phyloP scores from a whole-genome alignment of 2,329 filamentous ascomycete genomes.

The Botrytis porri region DNA sequence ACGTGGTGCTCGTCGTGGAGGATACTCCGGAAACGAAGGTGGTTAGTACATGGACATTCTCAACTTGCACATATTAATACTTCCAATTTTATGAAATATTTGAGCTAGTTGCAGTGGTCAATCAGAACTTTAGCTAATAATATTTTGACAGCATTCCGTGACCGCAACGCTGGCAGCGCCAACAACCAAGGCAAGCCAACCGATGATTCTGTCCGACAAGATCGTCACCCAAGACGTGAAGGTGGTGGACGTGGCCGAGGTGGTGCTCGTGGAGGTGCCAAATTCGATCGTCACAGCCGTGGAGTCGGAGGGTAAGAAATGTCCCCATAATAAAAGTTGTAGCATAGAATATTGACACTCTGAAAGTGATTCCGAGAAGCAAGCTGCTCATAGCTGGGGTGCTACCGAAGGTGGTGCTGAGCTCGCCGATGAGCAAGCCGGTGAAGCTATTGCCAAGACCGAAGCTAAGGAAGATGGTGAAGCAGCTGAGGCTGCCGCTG shows the following conservation, averaged over 20 bases:
- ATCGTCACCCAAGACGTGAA: conserved; percentile 55
- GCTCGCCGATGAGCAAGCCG: conserved; percentile 87
- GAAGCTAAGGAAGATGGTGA: conserved; percentile 72
- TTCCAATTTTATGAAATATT: not conserved
- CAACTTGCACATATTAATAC: not conserved
- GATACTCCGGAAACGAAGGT: conserved; percentile 75
- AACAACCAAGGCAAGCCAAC: conserved; percentile 79
- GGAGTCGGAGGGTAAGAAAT: conserved; percentile 35
- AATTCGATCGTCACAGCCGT: conserved; percentile 41
- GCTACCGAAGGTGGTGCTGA: conserved; percentile 76
- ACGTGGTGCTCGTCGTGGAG: conserved; percentile 46
- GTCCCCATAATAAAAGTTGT: not conserved
- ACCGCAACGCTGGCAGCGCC: conserved; percentile 75
- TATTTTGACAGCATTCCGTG: conserved; percentile 70
- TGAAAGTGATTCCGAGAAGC: conserved; percentile 74
- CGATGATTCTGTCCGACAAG: conserved; percentile 60
- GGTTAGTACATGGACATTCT: conserved; percentile 59
- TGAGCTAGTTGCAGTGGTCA: not conserved
- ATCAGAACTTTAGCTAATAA: conserved; percentile 18
- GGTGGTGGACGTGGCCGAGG: conserved; percentile 57
- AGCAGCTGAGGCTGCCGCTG: conserved; percentile 40
- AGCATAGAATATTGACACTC: not conserved
- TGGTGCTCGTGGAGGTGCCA: conserved; percentile 35
- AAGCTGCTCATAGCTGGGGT: conserved; percentile 87
- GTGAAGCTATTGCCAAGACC: conserved; percentile 79